Base-by-base conservation (phyloP, 257 asterid genomes). In the Eucommia ulmoides region DNA sequence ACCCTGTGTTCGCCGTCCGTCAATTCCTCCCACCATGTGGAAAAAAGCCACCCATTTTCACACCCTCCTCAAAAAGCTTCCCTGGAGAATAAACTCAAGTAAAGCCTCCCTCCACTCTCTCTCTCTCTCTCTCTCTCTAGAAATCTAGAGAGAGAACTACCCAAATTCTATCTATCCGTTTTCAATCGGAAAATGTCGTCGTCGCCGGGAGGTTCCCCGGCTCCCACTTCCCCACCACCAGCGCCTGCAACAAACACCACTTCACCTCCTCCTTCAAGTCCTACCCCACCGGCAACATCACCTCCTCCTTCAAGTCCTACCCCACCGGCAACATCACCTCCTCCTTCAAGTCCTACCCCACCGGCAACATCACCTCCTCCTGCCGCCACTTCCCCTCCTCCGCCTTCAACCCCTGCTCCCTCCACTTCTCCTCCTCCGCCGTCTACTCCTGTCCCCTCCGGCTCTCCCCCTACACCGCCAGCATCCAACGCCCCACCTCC, bases 1-100 rank as follows among this genome's bases (percentile, higher is more conserved):
- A 56, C 33, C 26, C 50, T 57, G 24, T 38, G 52, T 50, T 44
- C 12, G 56, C 9, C 3, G n/a, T 48, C 38, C 38, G 52, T 15
- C 51, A 18, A 67, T 48, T 61, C 61, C 53, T 17, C 51, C 7
- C 44, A 20, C 61, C 44, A 55, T 20, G 64, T 44, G 63, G 22
- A 4, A n/a, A n/a, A n/a, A n/a, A n/a, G n/a, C n/a, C n/a, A n/a
- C n/a, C n/a, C n/a, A n/a, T n/a, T n/a, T n/a, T n/a, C n/a, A n/a
- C n/a, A n/a, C n/a, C n/a, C n/a, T n/a, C n/a, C n/a, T n/a, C n/a
- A n/a, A n/a, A n/a, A n/a, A n/a, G n/a, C n/a, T n/a, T n/a, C n/a
- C n/a, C n/a, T n/a, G n/a, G n/a, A n/a, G n/a, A n/a, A n/a, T n/a
- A n/a, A n/a, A n/a, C n/a, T n/a, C n/a, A n/a, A n/a, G n/a, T n/a